Conservation (phyloP, 176 grass and related monocot genomes). For the Musa acuminata region DNA sequence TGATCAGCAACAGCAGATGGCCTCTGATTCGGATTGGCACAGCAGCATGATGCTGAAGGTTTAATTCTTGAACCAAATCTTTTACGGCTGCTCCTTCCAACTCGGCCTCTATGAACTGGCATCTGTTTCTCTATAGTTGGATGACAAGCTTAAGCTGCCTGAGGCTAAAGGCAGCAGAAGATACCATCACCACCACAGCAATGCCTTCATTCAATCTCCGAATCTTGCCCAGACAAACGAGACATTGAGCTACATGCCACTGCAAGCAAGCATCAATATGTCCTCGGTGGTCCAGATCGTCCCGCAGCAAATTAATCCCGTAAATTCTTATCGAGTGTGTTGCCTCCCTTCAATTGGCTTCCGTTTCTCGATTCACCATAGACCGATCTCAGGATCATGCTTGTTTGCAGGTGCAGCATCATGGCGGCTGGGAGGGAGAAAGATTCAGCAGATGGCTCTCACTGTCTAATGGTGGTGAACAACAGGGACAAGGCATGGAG, state of each 20-base stretch:
- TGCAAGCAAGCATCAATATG: not conserved
- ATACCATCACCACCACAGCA: not conserved
- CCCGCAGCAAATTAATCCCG: too few relatives aligned
- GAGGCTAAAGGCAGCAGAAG: not conserved
- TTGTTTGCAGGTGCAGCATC: too few relatives aligned
- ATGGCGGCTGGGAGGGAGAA: too few relatives aligned
- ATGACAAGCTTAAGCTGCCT: conserved; percentile 5
- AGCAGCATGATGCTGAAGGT: not conserved
- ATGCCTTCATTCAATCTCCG: not conserved
- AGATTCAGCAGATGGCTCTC: not conserved
- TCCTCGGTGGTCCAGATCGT: too few relatives aligned
- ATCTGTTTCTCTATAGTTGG: not conserved
- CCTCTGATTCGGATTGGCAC: not conserved
- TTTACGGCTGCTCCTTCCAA: not conserved
- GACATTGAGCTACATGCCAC: not conserved
- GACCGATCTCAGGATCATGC: too few relatives aligned
- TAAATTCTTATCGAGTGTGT: too few relatives aligned
- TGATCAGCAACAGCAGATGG: not conserved
- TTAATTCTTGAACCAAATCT: not conserved
- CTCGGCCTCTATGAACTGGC: not conserved
- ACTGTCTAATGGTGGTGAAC: not conserved
- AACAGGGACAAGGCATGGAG: conserved; percentile 9
- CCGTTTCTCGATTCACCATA: too few relatives aligned
- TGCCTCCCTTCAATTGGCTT: not conserved
- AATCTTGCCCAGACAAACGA: not conserved